phyloP scores from a whole-genome alignment of 805 yeast species.

The Torulaspora quercuum region DNA sequence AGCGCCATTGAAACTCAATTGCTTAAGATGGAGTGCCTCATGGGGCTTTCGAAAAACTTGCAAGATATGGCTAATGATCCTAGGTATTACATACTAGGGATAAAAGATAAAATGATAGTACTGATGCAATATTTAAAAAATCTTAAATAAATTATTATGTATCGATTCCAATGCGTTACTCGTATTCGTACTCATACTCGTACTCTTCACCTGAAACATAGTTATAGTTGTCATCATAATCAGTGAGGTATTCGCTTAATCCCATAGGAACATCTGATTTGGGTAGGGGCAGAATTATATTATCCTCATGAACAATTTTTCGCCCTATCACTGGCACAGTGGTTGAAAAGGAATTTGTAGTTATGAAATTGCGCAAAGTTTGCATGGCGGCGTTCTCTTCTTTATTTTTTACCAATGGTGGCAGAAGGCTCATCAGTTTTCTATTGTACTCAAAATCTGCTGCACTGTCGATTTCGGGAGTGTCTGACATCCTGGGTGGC shows the following conservation, averaged over 20 bases:
- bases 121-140: conserved; percentile 12
- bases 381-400: conserved; percentile 26
- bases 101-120: conserved; percentile 26
- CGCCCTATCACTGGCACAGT: conserved; percentile 26
- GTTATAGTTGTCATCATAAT: conserved; percentile 19
- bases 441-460: conserved; percentile 20
- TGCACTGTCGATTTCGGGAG: background rate
- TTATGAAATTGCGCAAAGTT: conserved; percentile 27
- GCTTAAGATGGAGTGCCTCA: conserved; percentile 22
- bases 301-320: conserved; percentile 25
- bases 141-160: background rate
- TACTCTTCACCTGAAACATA: conserved; percentile 14
- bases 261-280: conserved; percentile 17
- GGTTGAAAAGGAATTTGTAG: conserved; percentile 26
- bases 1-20: conserved; percentile 26
- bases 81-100: conserved; percentile 28
- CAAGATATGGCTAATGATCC: conserved; percentile 15
- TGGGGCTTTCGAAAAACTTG: conserved; percentile 16
- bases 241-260: conserved; percentile 18
- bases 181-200: conserved; percentile 11
- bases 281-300: conserved; percentile 26
- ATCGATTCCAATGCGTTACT: no score
- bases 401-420: conserved; percentile 20
- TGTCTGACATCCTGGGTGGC: no score
- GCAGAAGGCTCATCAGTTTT: conserved; percentile 24